Base-by-base conservation (phyloP, 2,329 filamentous ascomycete species). In the Verticillium dahliae region DNA sequence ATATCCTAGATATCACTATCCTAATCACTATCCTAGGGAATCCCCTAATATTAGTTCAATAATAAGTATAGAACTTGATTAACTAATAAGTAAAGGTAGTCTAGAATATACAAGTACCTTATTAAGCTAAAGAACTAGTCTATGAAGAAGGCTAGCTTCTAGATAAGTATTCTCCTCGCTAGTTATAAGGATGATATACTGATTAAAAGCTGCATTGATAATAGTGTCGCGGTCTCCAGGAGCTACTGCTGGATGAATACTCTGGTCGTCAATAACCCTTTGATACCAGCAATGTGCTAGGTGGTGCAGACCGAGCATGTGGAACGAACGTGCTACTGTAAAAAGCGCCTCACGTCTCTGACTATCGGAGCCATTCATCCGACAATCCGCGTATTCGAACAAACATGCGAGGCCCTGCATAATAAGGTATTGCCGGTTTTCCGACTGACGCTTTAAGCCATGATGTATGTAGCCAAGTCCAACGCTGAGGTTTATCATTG, bases 371-470 rank as follows among this genome's bases (percentile, higher is more conserved):
- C 45, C 61, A 0, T 69, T 67, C 3, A 76, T 90, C 81, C 33
- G 85, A 71, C 2, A 85, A 80, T 66, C 90, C 88, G 74, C 96
- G 18, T 59, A 96, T 39, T 85, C 80, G 62, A 88, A 85, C 62
- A 98, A 76, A 69, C 97, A 97, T 0, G 88, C 81, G 58, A 97
- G 82, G 0, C 92, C 95, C 72, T 98, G 93, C 65, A 91, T 81
- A 52, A 97, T 86, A 50, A 92, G 85, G 70, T 91, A 94, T 71
- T 98, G 94, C 1, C 95, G 82, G 71, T 98, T 98, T 57, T 94
- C 91, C 0, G 90, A 88, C 73, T 96, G 91, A 2, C 94, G 85
- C 73, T 98, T 97, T 70, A 97, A 83, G 0, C 90, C 89, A 72
- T 95, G 90, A 72, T 97, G 91, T 45, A 97, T 85, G 73, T 97